A percentile compares a stretch with the other conserved stretches of the same genome.
phyloP scores from a whole-genome alignment of 2,329 filamentous ascomycete genomes.

The Chaetomiaceae sp. region DNA sequence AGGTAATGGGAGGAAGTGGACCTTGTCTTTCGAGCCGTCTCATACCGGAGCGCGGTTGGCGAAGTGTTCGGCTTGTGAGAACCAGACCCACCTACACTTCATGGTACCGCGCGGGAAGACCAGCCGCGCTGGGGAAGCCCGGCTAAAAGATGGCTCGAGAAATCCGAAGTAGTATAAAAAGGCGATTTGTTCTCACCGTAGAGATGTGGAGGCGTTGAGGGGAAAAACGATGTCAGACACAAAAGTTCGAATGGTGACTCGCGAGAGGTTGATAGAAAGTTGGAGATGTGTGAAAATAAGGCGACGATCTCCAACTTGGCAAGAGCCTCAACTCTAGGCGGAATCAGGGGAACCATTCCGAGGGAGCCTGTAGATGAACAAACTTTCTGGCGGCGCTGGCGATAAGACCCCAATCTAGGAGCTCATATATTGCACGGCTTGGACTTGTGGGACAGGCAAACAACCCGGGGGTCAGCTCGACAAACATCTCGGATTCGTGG shows the following conservation, averaged over 20 bases:
- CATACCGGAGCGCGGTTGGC: slow-evolving; percentile 11
- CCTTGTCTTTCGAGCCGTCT: slow-evolving; percentile 19
- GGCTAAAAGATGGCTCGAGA: slow-evolving; percentile 18
- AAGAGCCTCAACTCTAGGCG: slow-evolving; percentile 19
- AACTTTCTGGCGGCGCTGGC: background rate
- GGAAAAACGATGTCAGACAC: background rate
- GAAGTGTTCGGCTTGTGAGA: background rate
- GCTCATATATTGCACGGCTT: background rate
- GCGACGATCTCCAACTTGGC: slow-evolving; percentile 12
- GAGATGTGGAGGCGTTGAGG: background rate
- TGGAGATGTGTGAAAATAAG: slow-evolving; percentile 6
- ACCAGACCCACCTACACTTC: slow-evolving; percentile 15
- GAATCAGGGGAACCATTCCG: slow-evolving; percentile 8
- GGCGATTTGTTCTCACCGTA: background rate
- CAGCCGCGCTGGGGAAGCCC: slow-evolving; percentile 10
- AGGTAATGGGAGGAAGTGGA: slow-evolving; percentile 17
- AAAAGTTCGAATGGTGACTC: no score
- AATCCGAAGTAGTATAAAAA: background rate
- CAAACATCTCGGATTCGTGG: background rate
- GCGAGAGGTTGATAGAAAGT: background rate
- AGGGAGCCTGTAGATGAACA: background rate
- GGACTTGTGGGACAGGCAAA: background rate
- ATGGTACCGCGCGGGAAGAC: slow-evolving; percentile 14
- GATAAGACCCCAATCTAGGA: background rate
- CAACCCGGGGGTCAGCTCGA: background rate